Conservation (phyloP, 1,139 yeast genomes). For the Maudiozyma humilis region DNA sequence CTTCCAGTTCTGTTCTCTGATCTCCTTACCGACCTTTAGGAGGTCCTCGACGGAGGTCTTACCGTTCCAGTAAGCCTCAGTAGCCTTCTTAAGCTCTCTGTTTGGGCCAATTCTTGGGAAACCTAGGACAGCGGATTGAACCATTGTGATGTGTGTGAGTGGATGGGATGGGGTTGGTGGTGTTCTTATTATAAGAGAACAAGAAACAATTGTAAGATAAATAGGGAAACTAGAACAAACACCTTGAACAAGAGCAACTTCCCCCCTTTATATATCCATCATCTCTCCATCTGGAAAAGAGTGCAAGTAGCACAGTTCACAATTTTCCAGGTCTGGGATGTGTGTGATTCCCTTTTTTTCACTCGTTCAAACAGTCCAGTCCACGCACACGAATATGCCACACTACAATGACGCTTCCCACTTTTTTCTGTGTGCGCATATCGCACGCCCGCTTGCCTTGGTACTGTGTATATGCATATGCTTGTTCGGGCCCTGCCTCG, state of each 20-base stretch:
- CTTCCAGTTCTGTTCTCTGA: conserved; percentile 96
- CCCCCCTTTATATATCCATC: too few relatives aligned
- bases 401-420: not conserved
- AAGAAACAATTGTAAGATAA: not conserved
- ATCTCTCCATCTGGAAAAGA: too few relatives aligned
- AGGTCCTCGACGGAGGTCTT: conserved; percentile 82
- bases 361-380: too few relatives aligned
- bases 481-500: not conserved
- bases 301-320: too few relatives aligned
- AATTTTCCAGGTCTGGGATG: not conserved
- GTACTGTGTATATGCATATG: not conserved
- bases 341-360: not conserved
- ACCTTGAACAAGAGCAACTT: too few relatives aligned
- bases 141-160: conserved; percentile 42
- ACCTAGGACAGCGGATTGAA: conserved; percentile 93
- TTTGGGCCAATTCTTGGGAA: conserved; percentile 99
- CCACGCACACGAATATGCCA: not conserved
- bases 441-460: not conserved
- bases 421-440: not conserved
- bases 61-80: conserved; percentile 98
- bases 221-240: too few relatives aligned
- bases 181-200: not conserved
- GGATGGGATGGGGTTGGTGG: not conserved
- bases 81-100: conserved; percentile 97
- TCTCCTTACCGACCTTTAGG: conserved; percentile 85